A percentile compares a stretch with the other conserved stretches of the same genome.
phyloP scores from a whole-genome alignment of 177 flowering plant species.

The Vitis hybrid region DNA sequence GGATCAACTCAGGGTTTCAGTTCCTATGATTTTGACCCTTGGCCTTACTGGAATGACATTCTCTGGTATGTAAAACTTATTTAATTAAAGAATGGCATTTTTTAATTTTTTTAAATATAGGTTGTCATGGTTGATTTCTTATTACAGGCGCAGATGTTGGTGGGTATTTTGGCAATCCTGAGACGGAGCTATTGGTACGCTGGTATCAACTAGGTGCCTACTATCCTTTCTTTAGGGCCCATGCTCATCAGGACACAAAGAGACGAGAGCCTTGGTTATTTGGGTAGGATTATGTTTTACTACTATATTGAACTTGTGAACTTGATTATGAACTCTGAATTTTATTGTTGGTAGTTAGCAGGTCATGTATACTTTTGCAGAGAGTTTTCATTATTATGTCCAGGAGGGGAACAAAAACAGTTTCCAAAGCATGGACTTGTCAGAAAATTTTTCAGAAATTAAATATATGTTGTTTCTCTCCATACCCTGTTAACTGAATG shows the following conservation, averaged over 20 bases:
- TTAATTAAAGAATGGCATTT: neutral
- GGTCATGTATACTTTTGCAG: no score
- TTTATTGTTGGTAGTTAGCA: no score
- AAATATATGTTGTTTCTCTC: no score
- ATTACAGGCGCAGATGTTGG: constrained; percentile 96
- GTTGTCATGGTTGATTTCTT: constrained; percentile 10
- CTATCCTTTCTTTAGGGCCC: constrained; percentile 96
- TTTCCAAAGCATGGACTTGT: no score
- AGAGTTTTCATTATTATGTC: no score
- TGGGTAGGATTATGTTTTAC: constrained; percentile 54
- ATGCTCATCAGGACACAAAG: constrained; percentile 98
- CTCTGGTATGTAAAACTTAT: constrained; percentile 51
- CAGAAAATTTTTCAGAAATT: no score
- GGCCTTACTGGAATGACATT: constrained; percentile 88
- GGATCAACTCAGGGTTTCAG: constrained; percentile 93
- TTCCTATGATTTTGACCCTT: constrained; percentile 93
- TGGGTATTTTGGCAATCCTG: constrained; percentile 97
- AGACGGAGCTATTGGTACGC: constrained; percentile 85
- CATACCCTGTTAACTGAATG: no score
- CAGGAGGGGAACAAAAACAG: no score
- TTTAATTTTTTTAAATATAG: no score
- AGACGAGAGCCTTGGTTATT: constrained; percentile 97
- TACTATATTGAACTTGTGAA: no score
- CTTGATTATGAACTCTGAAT: no score
- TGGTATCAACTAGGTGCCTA: constrained; percentile 98